phyloP scores from a whole-genome alignment of 116 monocot species.

The Trichopus zeylanicus region DNA sequence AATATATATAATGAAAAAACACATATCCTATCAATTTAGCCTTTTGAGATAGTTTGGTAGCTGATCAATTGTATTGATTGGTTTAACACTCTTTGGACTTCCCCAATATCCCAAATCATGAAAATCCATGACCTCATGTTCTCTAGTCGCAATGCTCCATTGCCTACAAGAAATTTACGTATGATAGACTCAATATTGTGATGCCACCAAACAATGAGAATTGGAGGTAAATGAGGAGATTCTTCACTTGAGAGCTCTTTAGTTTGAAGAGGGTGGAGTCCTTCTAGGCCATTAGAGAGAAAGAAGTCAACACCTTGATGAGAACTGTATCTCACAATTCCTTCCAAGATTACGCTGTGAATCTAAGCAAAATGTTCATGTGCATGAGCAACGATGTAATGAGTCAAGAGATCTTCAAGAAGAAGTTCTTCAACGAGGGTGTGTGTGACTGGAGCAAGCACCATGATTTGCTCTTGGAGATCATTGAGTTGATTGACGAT shows the following conservation, averaged over 20 bases:
- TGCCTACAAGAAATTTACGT: background rate
- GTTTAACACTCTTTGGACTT: no score
- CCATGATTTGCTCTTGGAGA: background rate
- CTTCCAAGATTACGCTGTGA: background rate
- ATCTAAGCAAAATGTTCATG: slow-evolving; percentile 6
- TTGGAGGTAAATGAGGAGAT: background rate
- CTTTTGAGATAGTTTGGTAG: no score
- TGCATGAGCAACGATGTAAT: background rate
- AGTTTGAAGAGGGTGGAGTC: background rate
- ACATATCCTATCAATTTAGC: no score
- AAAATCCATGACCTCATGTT: slow-evolving; percentile 4
- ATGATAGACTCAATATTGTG: background rate
- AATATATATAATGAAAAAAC: no score
- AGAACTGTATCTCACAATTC: background rate
- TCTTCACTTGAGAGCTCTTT: slow-evolving; percentile 3
- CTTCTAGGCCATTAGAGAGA: background rate
- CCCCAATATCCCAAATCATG: background rate
- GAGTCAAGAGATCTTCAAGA: background rate
- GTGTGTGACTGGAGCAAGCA: background rate
- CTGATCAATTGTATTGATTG: no score
- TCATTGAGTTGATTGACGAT: background rate
- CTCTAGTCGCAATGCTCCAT: background rate
- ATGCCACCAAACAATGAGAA: background rate
- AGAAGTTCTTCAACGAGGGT: background rate
- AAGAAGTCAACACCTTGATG: background rate